A percentile compares a stretch with the other conserved stretches of the same genome.
phyloP scores from a whole-genome alignment of 768 basidiomycete species.

The Lactifluus volemus region DNA sequence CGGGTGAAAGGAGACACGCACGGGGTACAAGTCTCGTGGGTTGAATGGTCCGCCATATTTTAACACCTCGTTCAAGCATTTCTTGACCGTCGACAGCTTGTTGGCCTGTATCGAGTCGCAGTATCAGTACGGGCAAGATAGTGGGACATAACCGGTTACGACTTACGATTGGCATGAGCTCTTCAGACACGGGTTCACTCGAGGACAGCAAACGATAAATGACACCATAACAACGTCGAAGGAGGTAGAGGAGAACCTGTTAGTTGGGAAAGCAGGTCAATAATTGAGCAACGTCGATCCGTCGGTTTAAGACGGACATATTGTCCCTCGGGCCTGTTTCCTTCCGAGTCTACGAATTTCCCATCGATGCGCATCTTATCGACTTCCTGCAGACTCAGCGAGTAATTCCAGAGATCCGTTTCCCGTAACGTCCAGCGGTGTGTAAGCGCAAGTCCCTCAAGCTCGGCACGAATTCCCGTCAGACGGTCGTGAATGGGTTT shows the following conservation, averaged over 20 bases:
- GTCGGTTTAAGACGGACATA: constrained; percentile 49
- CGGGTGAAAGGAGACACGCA: constrained; percentile 31
- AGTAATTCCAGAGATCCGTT: constrained; percentile 91
- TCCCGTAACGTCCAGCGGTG: constrained; percentile 97
- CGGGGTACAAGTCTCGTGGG: constrained; percentile 88
- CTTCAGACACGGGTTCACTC: constrained; percentile 95
- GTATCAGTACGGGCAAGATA: neutral
- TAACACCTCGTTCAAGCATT: constrained; percentile 90
- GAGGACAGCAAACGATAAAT: constrained; percentile 91
- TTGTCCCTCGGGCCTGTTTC: constrained; percentile 88
- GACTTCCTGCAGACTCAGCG: constrained; percentile 87
- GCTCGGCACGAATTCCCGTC: constrained; percentile 71
- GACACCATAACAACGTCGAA: constrained; percentile 92
- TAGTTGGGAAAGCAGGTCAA: constrained; percentile 26
- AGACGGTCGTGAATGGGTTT: constrained; percentile 93
- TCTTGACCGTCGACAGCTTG: constrained; percentile 93
- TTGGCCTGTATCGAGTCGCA: constrained; percentile 59
- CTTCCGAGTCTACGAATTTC: constrained; percentile 92
- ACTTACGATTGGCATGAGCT: constrained; percentile 89
- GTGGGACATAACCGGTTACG: neutral
- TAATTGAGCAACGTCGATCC: neutral
- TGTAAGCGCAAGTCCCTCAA: constrained; percentile 88
- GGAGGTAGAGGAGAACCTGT: constrained; percentile 79
- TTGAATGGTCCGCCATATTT: constrained; percentile 93
- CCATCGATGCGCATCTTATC: constrained; percentile 97